Evolutionary conservation across 2,329 filamentous ascomycete species (phyloP).

Genomic region (Trichoderma pleuroti): DNA sequence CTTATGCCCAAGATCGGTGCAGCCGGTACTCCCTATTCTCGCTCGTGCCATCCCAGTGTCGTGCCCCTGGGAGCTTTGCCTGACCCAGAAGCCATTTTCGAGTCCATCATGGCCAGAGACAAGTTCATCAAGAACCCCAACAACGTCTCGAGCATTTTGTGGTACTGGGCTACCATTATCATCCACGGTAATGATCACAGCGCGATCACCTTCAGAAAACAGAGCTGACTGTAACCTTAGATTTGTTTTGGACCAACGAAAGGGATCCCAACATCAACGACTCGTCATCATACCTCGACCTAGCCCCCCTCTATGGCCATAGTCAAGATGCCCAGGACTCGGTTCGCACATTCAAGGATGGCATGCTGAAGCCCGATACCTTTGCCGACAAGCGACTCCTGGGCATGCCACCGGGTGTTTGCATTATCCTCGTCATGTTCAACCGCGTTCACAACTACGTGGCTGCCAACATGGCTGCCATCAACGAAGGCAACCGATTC

Average conservation of each 20-base stretch:
- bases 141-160: slow-evolving; percentile 67
- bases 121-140: slow-evolving; percentile 61
- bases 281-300: slow-evolving; percentile 69
- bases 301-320: slow-evolving; percentile 68
- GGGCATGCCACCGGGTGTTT: slow-evolving; percentile 68
- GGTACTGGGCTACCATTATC: slow-evolving; percentile 70
- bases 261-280: slow-evolving; percentile 58
- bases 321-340: slow-evolving; percentile 63
- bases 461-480: slow-evolving; percentile 72
- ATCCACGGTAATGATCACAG: slow-evolving; percentile 55
- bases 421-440: slow-evolving; percentile 72
- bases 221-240: slow-evolving; percentile 30
- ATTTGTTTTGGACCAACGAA: slow-evolving; percentile 68
- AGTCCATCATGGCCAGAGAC: slow-evolving; percentile 54
- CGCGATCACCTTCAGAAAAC: not conserved
- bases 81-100: slow-evolving; percentile 61
- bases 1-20: slow-evolving; percentile 62
- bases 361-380: slow-evolving; percentile 67
- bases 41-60: slow-evolving; percentile 57
- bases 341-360: slow-evolving; percentile 67
- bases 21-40: slow-evolving; percentile 64
- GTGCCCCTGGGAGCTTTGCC: slow-evolving; percentile 62
- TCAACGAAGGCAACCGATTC: slow-evolving; percentile 82
- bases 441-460: slow-evolving; percentile 85
- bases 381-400: slow-evolving; percentile 69